These are phyloP conservation scores for Prunus dulcis DNA, from an alignment of 306 rosid genomes.

Conservation along the genomic window DNA sequence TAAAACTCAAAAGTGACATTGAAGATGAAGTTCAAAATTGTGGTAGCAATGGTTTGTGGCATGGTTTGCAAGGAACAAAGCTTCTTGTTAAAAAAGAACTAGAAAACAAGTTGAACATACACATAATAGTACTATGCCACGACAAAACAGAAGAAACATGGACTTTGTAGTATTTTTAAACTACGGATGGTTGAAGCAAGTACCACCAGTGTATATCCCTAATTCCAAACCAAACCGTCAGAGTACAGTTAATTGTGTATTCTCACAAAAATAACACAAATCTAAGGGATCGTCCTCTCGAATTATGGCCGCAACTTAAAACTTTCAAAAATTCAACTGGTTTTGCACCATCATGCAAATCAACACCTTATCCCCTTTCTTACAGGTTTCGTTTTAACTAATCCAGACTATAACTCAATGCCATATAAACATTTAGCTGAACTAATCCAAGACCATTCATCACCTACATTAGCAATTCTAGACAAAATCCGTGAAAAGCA, in stretches of 20 bases:
- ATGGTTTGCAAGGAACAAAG: background rate
- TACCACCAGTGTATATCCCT: background rate
- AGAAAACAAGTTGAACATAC: background rate
- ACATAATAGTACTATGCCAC: background rate
- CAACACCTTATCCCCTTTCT: background rate
- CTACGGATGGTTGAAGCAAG: background rate
- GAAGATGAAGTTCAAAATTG: background rate
- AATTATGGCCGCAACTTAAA: background rate
- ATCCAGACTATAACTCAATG: background rate
- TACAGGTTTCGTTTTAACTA: background rate
- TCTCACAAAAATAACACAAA: background rate
- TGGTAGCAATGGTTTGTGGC: background rate
- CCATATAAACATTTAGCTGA: no score
- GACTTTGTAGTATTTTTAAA: background rate
- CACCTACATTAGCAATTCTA: background rate
- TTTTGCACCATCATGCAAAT: background rate
- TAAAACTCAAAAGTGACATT: background rate
- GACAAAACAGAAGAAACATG: background rate
- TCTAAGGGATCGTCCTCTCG: background rate
- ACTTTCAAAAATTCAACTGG: background rate
- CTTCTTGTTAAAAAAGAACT: background rate
- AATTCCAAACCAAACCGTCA: background rate
- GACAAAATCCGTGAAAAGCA: background rate
- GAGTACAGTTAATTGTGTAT: background rate
- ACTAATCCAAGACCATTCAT: background rate